Conservation (phyloP, 1,284 basidiomycete genomes). For the Rhodotorula mucilaginosa region DNA sequence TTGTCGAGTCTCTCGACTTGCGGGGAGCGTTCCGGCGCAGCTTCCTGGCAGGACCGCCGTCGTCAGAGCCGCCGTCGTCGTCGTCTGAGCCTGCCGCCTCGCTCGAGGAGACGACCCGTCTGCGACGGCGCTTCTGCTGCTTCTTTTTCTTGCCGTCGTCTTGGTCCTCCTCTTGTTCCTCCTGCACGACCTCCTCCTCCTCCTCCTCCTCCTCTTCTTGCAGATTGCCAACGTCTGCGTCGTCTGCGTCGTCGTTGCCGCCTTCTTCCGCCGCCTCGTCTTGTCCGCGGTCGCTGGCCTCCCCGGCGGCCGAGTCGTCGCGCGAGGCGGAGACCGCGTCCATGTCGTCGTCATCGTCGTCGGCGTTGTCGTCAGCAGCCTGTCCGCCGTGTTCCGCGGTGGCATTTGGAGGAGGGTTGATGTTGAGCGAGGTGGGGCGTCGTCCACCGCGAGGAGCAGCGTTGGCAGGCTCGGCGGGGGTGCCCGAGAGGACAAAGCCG, state of each 20-base stretch:
- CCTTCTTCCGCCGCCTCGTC: not conserved
- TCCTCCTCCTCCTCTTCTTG: not conserved
- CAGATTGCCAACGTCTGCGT: not conserved
- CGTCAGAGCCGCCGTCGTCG: not conserved
- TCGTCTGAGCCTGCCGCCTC: not conserved
- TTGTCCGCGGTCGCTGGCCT: not conserved
- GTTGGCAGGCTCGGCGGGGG: too few relatives aligned
- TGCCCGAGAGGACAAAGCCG: too few relatives aligned
- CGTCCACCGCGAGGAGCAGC: too few relatives aligned
- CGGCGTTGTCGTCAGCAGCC: too few relatives aligned
- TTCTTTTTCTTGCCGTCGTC: not conserved
- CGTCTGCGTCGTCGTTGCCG: not conserved
- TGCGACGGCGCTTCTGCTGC: not conserved
- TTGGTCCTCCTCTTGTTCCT: not conserved
- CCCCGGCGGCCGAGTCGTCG: too few relatives aligned
- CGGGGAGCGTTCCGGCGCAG: too few relatives aligned
- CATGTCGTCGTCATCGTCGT: not conserved
- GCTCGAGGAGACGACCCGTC: not conserved
- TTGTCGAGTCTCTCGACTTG: too few relatives aligned
- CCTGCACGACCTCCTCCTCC: not conserved
- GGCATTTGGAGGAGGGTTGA: too few relatives aligned
- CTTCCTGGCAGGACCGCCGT: not conserved
- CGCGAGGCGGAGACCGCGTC: too few relatives aligned
- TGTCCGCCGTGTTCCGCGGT: not conserved
- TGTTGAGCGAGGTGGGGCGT: too few relatives aligned